Conservation (phyloP, 768 basidiomycete genomes). For the Tubosaeta sp. region DNA sequence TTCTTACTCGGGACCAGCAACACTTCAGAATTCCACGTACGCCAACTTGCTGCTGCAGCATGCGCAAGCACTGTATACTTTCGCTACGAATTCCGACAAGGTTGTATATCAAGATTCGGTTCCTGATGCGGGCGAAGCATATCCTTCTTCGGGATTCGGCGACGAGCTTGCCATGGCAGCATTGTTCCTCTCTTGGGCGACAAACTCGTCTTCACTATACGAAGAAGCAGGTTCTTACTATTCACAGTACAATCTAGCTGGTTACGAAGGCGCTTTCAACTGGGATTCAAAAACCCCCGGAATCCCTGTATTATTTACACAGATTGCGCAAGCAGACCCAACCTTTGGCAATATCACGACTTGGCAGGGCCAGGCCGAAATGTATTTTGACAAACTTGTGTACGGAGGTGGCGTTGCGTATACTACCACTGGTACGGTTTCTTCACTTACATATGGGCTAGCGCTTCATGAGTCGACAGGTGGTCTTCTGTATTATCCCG, state of each 20-base stretch:
- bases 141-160: constrained; percentile 65
- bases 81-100: constrained; percentile 66
- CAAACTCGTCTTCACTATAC: constrained; percentile 55
- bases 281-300: constrained; percentile 88
- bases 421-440: constrained; percentile 55
- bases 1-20: constrained; percentile 55
- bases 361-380: constrained; percentile 71
- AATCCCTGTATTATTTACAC: constrained; percentile 68
- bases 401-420: constrained; percentile 50
- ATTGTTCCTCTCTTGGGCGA: constrained; percentile 70
- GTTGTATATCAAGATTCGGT: constrained; percentile 68
- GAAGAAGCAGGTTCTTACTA: constrained; percentile 62
- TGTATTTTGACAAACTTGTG: constrained; percentile 70
- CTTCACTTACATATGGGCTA: not conserved
- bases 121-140: constrained; percentile 57
- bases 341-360: constrained; percentile 52
- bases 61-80: constrained; percentile 68
- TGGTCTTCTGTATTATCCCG: constrained; percentile 77
- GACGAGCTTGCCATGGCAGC: constrained; percentile 78
- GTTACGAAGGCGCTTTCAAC: constrained; percentile 64
- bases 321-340: constrained; percentile 59
- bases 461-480: constrained; percentile 38
- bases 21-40: constrained; percentile 70
- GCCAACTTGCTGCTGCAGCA: constrained; percentile 66
- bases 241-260: constrained; percentile 48